Conservation (phyloP, 2,329 filamentous ascomycete species). For the Scedosporium minutisporum region DNA sequence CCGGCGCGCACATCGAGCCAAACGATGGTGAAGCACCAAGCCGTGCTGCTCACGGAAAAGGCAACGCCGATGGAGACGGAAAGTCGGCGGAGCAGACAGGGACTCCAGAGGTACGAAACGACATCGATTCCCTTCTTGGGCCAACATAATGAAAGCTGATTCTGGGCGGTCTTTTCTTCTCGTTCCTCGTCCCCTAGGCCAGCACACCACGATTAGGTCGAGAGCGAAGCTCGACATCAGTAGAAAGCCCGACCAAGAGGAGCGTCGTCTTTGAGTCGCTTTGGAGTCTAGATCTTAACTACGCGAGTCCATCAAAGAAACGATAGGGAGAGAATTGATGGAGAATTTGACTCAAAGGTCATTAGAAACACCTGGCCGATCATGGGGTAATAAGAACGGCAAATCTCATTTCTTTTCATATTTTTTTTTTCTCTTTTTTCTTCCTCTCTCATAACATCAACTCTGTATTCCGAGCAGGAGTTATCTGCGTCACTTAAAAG, state of each 20-base stretch:
- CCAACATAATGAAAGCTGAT: conserved; percentile 26
- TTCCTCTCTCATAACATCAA: no score
- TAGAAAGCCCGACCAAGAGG: conserved; percentile 33
- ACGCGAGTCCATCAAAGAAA: conserved; percentile 31
- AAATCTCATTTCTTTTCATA: no score
- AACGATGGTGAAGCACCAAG: not conserved
- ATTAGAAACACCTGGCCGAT: no score
- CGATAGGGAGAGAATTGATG: not conserved
- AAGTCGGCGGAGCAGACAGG: conserved; percentile 14
- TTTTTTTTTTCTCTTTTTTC: no score
- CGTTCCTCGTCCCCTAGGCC: conserved; percentile 8
- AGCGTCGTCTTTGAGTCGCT: conserved; percentile 53
- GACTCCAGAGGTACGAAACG: conserved; percentile 42
- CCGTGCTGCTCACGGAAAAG: not conserved
- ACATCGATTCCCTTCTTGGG: conserved; percentile 41
- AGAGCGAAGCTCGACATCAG: conserved; percentile 26
- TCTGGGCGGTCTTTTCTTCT: conserved; percentile 8
- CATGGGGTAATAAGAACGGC: no score
- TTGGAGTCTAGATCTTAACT: conserved; percentile 51
- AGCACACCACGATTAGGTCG: conserved; percentile 19
- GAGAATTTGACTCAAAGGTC: no score
- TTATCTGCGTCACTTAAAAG: no score
- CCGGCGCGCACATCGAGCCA: not conserved
- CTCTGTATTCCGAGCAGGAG: no score
- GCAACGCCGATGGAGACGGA: conserved; percentile 5